These are phyloP conservation scores for Saturnispora gosingensis DNA, from an alignment of 805 yeast genomes.

Conservation along the genomic window DNA sequence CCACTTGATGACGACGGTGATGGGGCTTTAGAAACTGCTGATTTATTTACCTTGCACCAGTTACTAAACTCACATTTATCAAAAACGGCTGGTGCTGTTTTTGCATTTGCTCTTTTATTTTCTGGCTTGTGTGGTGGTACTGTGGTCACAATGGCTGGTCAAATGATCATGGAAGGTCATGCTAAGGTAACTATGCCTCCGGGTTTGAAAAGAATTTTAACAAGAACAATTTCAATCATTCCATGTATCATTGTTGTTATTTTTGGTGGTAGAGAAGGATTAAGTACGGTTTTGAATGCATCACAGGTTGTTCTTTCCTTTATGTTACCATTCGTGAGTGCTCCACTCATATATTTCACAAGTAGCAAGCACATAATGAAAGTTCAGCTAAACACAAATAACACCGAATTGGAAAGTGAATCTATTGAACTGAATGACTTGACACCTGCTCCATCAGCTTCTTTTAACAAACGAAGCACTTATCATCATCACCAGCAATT, in stretches of 20 bases:
- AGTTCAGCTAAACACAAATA: constrained; percentile 15
- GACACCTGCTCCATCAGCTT: neutral
- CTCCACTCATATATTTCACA: constrained; percentile 80
- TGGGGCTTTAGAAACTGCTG: constrained; percentile 67
- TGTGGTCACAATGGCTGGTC: constrained; percentile 89
- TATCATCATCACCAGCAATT: neutral
- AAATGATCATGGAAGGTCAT: constrained; percentile 88
- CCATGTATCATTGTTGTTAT: constrained; percentile 76
- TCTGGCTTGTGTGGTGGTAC: constrained; percentile 96
- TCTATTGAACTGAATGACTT: neutral
- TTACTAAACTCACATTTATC: constrained; percentile 63
- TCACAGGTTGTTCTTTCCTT: constrained; percentile 78
- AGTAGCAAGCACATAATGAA: constrained; percentile 41
- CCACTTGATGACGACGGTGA: constrained; percentile 35
- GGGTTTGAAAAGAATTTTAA: constrained; percentile 67
- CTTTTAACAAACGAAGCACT: neutral
- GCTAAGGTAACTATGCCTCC: constrained; percentile 74
- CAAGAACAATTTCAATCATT: constrained; percentile 73
- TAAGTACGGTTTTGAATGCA: constrained; percentile 63
- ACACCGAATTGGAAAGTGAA: constrained; percentile 3
- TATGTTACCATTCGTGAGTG: constrained; percentile 77
- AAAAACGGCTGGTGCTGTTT: constrained; percentile 78
- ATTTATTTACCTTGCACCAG: constrained; percentile 69
- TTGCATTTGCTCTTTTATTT: constrained; percentile 80
- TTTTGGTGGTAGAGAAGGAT: constrained; percentile 72